Base-by-base conservation (phyloP, 2,329 filamentous ascomycete species). In the Cladophialophora exuberans region DNA sequence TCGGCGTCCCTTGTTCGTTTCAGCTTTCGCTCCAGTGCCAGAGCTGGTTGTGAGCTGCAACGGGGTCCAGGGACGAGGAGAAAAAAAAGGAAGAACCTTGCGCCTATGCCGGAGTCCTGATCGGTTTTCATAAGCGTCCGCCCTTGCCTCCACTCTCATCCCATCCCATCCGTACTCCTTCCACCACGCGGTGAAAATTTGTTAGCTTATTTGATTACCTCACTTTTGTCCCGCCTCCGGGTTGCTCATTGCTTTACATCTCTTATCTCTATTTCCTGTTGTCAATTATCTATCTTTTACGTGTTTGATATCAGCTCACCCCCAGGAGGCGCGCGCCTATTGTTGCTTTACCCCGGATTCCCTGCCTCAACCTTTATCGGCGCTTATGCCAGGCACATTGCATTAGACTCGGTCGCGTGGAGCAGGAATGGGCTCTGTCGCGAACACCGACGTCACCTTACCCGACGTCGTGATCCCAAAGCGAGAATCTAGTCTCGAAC, bases 401-500 rank as follows among this genome's bases (percentile, higher is more conserved):
- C 56, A 62, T 62, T 63, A 65, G 60, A 51, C 61, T 58, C 56
- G 49, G 53, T 53, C 26, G 50, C 56, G 49, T 59, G 47, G 57
- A 60, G 51, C 30, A 57, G 54, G 53, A 67, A 77, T 76, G 73
- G 73, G 76, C 69, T 75, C 75, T 61, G 70, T 75, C 69, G 68
- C 73, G 61, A 65, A 69, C 63, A 64, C 67, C 62, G 65, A 71
- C 61, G 66, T 69, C 56, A 70, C 69, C 44, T 66, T 71, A 55
- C 70, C 74, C 72, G 73, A 74, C 59, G 62, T 66, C 62, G 67
- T 75, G 59, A 65, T 73, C 53, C 72, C 73, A 59, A 76, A 76
- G 62, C 62, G 69, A 30, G 74, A 76, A 61, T 70, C 71, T 42
- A 62, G 69, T 50, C 67, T 66, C 23, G 75, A 76, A 57, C 70